Conservation (phyloP, 2,329 filamentous ascomycete species). For the Cladorrhinum sp. region DNA sequence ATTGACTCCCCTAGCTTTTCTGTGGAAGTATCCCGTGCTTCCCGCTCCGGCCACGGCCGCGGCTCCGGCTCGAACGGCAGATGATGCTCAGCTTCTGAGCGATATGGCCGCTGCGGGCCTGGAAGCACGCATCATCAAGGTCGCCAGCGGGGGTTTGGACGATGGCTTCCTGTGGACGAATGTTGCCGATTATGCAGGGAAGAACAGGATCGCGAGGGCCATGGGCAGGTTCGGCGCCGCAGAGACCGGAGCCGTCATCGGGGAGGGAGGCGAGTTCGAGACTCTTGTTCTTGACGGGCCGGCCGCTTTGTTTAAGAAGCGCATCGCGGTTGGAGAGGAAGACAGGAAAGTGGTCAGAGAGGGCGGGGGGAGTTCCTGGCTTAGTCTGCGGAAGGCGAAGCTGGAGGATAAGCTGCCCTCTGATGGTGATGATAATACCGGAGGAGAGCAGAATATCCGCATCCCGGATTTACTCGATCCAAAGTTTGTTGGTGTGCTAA, state of each 20-base stretch:
- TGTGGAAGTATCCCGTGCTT: constrained; percentile 87
- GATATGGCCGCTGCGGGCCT: constrained; percentile 79
- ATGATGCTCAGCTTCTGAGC: constrained; percentile 60
- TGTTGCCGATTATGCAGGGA: constrained; percentile 58
- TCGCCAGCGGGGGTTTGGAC: constrained; percentile 85
- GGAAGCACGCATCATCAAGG: constrained; percentile 91
- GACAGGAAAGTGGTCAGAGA: constrained; percentile 53
- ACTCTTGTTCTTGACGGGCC: constrained; percentile 86
- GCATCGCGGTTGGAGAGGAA: constrained; percentile 60
- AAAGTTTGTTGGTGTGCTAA: constrained; percentile 48
- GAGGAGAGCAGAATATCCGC: constrained; percentile 31
- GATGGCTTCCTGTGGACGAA: constrained; percentile 77
- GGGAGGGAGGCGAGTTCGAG: constrained; percentile 96
- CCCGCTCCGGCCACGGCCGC: constrained; percentile 56
- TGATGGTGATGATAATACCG: constrained; percentile 2
- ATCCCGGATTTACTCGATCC: constrained; percentile 66
- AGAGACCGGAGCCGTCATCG: constrained; percentile 69
- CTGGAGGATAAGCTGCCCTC: constrained; percentile 43
- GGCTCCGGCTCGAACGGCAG: constrained; percentile 34
- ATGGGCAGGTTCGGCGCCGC: constrained; percentile 64
- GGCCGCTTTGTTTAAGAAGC: constrained; percentile 64
- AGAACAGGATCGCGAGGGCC: constrained; percentile 47
- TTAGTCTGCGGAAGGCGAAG: constrained; percentile 58
- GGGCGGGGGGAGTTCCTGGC: constrained; percentile 74
- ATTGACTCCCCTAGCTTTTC: constrained; percentile 75